A percentile compares a stretch with the other conserved stretches of the same genome.
Evolutionary conservation across 805 yeast species (phyloP).

Genomic region (Candida ortonii): DNA sequence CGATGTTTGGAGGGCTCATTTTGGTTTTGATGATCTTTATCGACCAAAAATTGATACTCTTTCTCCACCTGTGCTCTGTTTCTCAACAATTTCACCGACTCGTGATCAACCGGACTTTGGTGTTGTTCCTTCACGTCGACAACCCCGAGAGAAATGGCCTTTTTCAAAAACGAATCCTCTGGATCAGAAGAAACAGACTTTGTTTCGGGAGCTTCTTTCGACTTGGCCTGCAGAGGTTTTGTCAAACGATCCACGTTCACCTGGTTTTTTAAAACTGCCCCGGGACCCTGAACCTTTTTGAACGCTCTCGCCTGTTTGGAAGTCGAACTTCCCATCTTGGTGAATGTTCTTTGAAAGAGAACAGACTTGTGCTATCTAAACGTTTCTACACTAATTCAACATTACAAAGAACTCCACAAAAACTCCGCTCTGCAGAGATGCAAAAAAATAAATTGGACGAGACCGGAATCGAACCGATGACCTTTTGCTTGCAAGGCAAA

Average conservation of each 20-base stretch:
- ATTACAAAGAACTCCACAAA: neutral
- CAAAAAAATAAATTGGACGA: constrained; percentile 48
- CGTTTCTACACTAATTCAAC: too few species aligned
- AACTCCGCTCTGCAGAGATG: too few species aligned
- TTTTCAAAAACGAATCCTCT: constrained; percentile 14
- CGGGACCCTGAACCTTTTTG: too few species aligned
- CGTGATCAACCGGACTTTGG: constrained; percentile 17
- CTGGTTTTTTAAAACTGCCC: too few species aligned
- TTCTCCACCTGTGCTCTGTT: constrained; percentile 24
- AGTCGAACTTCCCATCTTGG: constrained; percentile 26
- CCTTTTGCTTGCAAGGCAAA: constrained; percentile 76
- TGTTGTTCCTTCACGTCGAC: constrained; percentile 20
- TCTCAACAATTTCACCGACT: constrained; percentile 22
- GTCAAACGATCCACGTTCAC: constrained; percentile 9
- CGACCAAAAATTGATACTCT: constrained; percentile 16
- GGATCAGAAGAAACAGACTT: constrained; percentile 1
- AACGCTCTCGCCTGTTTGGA: constrained; percentile 26
- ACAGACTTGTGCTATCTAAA: too few species aligned
- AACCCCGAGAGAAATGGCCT: constrained; percentile 26
- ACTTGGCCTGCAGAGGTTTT: neutral
- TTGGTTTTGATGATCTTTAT: constrained; percentile 7
- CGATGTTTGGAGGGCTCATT: constrained; percentile 13
- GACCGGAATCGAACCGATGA: constrained; percentile 77
- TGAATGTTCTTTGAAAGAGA: too few species aligned
- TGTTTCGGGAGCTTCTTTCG: neutral